These are phyloP conservation scores for Lonicera japonica DNA, from an alignment of 129 eudicot species.

Conservation along the genomic window DNA sequence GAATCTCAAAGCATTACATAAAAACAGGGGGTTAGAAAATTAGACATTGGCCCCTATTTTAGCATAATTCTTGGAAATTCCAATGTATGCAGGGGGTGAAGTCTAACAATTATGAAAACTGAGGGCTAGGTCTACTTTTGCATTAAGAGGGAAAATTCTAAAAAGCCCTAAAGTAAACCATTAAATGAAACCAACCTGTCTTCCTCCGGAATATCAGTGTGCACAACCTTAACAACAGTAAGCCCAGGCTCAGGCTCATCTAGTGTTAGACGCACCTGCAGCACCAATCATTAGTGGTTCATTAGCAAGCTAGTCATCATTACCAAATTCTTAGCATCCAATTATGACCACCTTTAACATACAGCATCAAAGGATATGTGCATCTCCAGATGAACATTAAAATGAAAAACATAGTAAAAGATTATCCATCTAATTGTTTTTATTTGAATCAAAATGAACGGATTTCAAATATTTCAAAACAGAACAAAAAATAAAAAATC, in stretches of 20 bases:
- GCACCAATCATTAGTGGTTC: conserved; percentile 7
- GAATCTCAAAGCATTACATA: too few species aligned
- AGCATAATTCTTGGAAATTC: too few species aligned
- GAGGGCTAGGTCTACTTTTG: too few species aligned
- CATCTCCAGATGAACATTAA: background rate
- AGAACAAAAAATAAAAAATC: background rate
- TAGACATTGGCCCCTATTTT: too few species aligned
- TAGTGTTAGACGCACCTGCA: conserved; percentile 75
- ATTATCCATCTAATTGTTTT: too few species aligned
- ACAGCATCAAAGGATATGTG: too few species aligned
- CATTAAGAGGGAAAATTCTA: background rate
- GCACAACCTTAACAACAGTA: conserved; percentile 68
- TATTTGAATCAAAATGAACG: background rate
- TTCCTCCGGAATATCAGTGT: conserved; percentile 89
- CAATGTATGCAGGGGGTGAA: too few species aligned
- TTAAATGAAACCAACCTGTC: conserved; percentile 45
- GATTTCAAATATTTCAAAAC: background rate
- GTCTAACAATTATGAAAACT: too few species aligned
- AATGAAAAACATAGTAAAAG: too few species aligned
- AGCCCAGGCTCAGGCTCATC: conserved; percentile 93
- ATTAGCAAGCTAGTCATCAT: too few species aligned
- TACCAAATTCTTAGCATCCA: too few species aligned
- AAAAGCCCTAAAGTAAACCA: background rate
- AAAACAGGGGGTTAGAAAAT: too few species aligned
- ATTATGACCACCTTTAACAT: background rate